These are phyloP conservation scores for Truncatella angustata DNA, from an alignment of 2,329 filamentous ascomycete genomes.

Conservation along the genomic window DNA sequence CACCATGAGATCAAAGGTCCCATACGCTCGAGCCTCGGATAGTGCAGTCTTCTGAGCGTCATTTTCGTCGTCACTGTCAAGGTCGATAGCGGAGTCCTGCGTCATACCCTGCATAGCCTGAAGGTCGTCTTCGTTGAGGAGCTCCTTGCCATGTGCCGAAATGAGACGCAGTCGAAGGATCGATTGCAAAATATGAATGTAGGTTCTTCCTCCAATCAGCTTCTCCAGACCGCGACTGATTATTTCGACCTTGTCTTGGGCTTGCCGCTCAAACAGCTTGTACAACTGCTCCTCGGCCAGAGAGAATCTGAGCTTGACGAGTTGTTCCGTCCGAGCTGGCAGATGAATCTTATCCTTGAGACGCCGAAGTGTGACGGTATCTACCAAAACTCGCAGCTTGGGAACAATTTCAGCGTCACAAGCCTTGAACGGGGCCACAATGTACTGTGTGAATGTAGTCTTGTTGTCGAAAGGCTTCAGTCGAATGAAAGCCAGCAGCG, in stretches of 20 bases:
- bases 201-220: conserved; percentile 78
- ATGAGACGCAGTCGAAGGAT: conserved; percentile 87
- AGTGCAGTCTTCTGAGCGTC: conserved; percentile 51
- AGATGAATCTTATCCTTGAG: conserved; percentile 89
- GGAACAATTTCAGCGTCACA: conserved; percentile 81
- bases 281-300: conserved; percentile 75
- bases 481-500: conserved; percentile 81
- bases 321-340: conserved; percentile 68
- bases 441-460: conserved; percentile 72
- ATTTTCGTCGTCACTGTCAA: conserved; percentile 74
- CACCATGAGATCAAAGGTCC: conserved; percentile 80
- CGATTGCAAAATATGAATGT: conserved; percentile 88
- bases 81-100: conserved; percentile 82
- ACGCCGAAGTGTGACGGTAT: conserved; percentile 89
- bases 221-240: conserved; percentile 63
- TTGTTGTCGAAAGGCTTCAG: conserved; percentile 82
- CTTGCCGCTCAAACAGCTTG: conserved; percentile 79
- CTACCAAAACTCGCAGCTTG: conserved; percentile 84
- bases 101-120: conserved; percentile 77
- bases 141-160: conserved; percentile 90
- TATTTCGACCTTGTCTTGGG: conserved; percentile 74
- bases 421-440: conserved; percentile 81
- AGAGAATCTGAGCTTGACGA: conserved; percentile 73
- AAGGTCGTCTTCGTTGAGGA: conserved; percentile 81
- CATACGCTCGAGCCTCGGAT: conserved; percentile 72